Evolutionary conservation across 1,139 yeast genomes (phyloP).

Genomic region (Taphrina communis): DNA sequence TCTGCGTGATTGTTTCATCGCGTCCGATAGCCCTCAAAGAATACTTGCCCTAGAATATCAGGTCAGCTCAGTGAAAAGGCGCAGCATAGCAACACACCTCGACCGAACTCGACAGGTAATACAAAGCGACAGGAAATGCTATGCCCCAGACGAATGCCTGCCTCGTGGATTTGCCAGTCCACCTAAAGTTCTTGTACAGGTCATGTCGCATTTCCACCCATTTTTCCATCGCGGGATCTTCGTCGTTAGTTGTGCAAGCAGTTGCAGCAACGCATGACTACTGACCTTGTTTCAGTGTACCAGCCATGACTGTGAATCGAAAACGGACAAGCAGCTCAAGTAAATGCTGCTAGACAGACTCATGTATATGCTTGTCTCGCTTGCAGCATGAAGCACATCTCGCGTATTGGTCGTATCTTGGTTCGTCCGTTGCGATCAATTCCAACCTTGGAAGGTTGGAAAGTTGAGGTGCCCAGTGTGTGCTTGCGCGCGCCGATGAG

Average conservation of each 20-base stretch:
- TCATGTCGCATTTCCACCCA: constrained; percentile 41
- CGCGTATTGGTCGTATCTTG: neutral
- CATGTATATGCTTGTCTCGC: too few species aligned
- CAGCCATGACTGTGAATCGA: constrained; percentile 9
- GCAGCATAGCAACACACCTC: constrained; percentile 19
- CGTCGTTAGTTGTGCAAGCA: too few species aligned
- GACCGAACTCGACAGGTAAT: constrained; percentile 23
- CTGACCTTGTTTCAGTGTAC: constrained; percentile 17
- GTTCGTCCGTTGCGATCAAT: neutral
- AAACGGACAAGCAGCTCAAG: too few species aligned
- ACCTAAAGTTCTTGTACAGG: constrained; percentile 36
- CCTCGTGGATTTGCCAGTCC: constrained; percentile 39
- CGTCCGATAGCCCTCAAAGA: constrained; percentile 20
- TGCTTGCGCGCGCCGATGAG: neutral
- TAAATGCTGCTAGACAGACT: too few species aligned
- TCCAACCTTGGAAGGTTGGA: too few species aligned
- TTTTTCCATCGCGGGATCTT: constrained; percentile 37
- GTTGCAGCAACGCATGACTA: neutral
- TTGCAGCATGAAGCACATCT: neutral
- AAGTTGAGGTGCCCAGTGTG: too few species aligned
- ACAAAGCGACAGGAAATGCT: constrained; percentile 26
- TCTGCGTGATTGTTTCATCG: constrained; percentile 32
- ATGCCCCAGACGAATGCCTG: constrained; percentile 35
- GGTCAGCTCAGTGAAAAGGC: neutral
- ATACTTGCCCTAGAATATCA: constrained; percentile 25